Conservation (phyloP, 164 flowering plant genomes). For the Piper betle region DNA sequence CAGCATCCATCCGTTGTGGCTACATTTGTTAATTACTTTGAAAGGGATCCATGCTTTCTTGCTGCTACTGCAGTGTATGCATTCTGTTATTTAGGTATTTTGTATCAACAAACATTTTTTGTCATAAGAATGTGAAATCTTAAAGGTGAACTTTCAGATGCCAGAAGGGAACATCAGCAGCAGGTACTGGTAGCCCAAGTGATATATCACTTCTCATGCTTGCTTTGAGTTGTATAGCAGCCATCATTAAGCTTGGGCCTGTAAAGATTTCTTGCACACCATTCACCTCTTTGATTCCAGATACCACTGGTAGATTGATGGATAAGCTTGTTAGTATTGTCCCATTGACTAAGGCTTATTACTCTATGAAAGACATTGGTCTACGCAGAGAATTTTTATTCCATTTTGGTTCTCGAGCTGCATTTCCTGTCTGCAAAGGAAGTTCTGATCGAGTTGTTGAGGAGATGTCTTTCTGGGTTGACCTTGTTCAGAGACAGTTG, state of each 20-base stretch:
- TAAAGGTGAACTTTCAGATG: conserved; percentile 24
- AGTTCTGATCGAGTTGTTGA: conserved; percentile 48
- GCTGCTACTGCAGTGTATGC: conserved; percentile 74
- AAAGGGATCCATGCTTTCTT: conserved; percentile 52
- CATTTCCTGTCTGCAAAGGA: conserved; percentile 31
- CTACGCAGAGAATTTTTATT: conserved; percentile 77
- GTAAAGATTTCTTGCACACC: conserved; percentile 80
- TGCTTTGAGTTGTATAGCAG: conserved; percentile 70
- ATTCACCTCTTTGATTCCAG: conserved; percentile 70
- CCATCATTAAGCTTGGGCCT: conserved; percentile 81
- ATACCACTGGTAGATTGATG: conserved; percentile 83
- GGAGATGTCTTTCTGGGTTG: conserved; percentile 85
- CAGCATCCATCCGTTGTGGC: conserved; percentile 64
- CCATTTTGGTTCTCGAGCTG: conserved; percentile 93
- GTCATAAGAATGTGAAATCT: conserved; percentile 4
- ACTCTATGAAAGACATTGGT: conserved; percentile 66
- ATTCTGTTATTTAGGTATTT: conserved; percentile 1
- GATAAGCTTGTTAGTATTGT: conserved; percentile 70
- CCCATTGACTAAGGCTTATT: conserved; percentile 60
- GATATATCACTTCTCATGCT: conserved; percentile 74
- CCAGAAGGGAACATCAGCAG: conserved; percentile 25
- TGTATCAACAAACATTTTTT: conserved; percentile 5
- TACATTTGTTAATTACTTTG: conserved; percentile 67
- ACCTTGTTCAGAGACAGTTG: conserved; percentile 79
- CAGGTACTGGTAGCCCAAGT: conserved; percentile 36